Conservation (phyloP, 306 rosid genomes). For the Medicago arabica region DNA sequence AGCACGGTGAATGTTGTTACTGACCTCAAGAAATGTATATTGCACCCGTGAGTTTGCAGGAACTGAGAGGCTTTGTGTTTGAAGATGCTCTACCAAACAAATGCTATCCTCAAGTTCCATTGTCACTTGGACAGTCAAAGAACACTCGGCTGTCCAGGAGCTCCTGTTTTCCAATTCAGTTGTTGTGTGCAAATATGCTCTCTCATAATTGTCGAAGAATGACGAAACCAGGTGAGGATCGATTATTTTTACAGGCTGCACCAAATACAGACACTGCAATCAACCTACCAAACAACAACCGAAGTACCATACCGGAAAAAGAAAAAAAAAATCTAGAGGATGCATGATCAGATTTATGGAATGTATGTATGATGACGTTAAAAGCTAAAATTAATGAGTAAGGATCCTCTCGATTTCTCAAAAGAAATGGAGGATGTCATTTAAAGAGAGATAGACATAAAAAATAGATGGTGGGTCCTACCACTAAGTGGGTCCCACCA, state of each 20-base stretch:
- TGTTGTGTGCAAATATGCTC: constrained; percentile 78
- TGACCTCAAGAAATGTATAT: constrained; percentile 84
- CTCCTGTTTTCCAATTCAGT: constrained; percentile 84
- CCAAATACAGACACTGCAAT: constrained; percentile 45
- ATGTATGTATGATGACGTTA: constrained; percentile 27
- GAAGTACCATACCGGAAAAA: constrained; percentile 35
- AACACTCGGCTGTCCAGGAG: constrained; percentile 72
- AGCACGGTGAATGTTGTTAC: constrained; percentile 43
- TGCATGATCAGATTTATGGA: constrained; percentile 23
- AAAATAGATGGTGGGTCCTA: too few relatives aligned
- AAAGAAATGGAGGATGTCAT: too few relatives aligned
- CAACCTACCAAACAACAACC: constrained; percentile 33
- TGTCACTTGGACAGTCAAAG: constrained; percentile 80
- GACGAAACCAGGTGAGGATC: constrained; percentile 96
- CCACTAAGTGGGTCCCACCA: too few relatives aligned
- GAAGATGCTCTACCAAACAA: constrained; percentile 79
- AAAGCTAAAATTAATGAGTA: constrained; percentile 15
- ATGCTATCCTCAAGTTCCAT: constrained; percentile 68
- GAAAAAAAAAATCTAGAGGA: constrained; percentile 25
- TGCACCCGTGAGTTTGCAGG: constrained; percentile 69
- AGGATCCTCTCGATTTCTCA: too few relatives aligned
- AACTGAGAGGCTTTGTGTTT: constrained; percentile 63
- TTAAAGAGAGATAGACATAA: too few relatives aligned
- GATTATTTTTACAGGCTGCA: constrained; percentile 92
- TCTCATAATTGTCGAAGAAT: constrained; percentile 75